Evolutionary conservation across 2,329 filamentous ascomycete genomes (phyloP), one percentile per base, ranked within the genome.

Genomic region (Orbilia ellipsospora): DNA sequence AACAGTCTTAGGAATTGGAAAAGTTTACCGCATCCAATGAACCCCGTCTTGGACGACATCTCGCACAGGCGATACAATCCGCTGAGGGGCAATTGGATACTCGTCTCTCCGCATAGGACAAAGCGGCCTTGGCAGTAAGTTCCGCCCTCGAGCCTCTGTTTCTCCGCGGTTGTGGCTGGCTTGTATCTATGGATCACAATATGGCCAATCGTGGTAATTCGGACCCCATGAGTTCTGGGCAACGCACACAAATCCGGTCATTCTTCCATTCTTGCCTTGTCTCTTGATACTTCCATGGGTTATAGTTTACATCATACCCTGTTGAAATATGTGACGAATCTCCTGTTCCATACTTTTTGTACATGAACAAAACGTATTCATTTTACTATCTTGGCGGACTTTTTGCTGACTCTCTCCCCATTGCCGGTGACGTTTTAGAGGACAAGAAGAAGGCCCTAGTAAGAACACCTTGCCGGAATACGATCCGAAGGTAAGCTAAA

Each of bases 91-190:
- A 93, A 91, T 77, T 96, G 94, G 91, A 87, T 99, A 75, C 88
- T 99, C 44, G 95, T 99, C 13, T 98, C 95, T 15, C 95, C 95
- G 76, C 95, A 99, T 83, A 87, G 95, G 66, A 98, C 94, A 63
- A 98, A 98, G 87, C 88, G 95, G 78, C 95, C 95, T 80, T 99
- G 95, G 95, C 95, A 97, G 92, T 96, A 85, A 88, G 92, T 85
- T 61, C 13, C 16, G 5, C 5, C 51, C 28, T 36, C 52, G 16
- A 12, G 66, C 23, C 12, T 16, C 7, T 18, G 16, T 48, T 6
- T 57, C 26, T 15, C 10, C 23, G 2, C 54, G 7, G 20, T 23
- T 55, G 52, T 56, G 54, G 54, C 59, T 62, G 28, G 31, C 13
- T 50, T 44, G 6, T 20, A 45, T 20, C 56, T 20, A n/a, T 10